These are phyloP conservation scores for Fusarium pilosicola DNA, from an alignment of 2,329 filamentous ascomycete species.

Conservation along the genomic window DNA sequence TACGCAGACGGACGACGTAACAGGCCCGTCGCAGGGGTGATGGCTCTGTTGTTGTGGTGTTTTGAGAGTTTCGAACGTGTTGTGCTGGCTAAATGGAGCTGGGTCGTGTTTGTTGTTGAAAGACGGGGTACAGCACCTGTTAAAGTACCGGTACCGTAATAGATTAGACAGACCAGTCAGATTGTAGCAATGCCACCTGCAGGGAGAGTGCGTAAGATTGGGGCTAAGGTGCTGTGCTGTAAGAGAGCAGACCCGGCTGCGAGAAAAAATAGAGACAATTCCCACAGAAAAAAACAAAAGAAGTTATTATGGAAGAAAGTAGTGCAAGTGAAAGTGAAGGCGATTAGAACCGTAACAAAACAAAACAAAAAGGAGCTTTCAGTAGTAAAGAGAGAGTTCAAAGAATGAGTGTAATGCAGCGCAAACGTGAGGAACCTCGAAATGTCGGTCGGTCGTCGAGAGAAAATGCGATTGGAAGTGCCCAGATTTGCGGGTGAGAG, in stretches of 20 bases:
- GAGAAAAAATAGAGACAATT: slow-evolving; percentile 28
- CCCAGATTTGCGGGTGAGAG: slow-evolving; percentile 27
- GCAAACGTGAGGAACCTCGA: slow-evolving; percentile 9
- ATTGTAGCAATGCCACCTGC: slow-evolving; percentile 37
- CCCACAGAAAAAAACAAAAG: slow-evolving; percentile 11
- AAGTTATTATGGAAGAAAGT: slow-evolving; percentile 1
- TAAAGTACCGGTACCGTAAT: slow-evolving; percentile 31
- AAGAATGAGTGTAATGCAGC: slow-evolving; percentile 24
- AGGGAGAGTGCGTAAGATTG: slow-evolving; percentile 41
- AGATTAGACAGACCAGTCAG: slow-evolving; percentile 39
- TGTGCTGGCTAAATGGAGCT: slow-evolving; percentile 21
- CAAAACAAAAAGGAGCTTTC: neutral
- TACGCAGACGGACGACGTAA: slow-evolving; percentile 38
- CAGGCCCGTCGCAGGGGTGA: slow-evolving; percentile 41
- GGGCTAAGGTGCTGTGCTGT: slow-evolving; percentile 22
- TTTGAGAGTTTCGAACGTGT: slow-evolving; percentile 28
- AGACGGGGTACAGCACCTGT: slow-evolving; percentile 26
- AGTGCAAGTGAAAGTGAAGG: neutral
- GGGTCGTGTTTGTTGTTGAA: slow-evolving; percentile 35
- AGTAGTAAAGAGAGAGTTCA: neutral
- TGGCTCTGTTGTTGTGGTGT: slow-evolving; percentile 21
- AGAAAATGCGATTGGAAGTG: slow-evolving; percentile 27
- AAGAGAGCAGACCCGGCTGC: slow-evolving; percentile 43
- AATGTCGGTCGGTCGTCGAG: slow-evolving; percentile 15
- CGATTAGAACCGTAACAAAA: neutral